These are phyloP conservation scores for Astragalus membranaceus DNA, from an alignment of 306 rosid species.

Conservation along the genomic window DNA sequence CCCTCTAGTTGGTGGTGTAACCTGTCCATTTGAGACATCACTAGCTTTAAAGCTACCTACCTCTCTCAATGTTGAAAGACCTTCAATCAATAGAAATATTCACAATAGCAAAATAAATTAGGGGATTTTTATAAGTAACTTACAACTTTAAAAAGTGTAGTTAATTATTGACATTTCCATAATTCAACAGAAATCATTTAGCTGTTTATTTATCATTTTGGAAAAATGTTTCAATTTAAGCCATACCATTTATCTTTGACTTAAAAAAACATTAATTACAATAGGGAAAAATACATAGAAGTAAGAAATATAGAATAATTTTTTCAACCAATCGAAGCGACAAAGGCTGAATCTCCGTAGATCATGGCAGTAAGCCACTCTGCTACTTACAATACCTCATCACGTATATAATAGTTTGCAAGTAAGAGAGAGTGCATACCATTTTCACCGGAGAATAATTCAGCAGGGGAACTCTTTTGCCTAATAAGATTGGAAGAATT, in stretches of 20 bases:
- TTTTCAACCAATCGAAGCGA: no score
- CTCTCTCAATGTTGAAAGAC: slow-evolving; percentile 39
- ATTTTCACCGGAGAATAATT: slow-evolving; percentile 47
- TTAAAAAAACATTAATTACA: neutral
- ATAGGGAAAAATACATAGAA: neutral
- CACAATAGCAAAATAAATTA: neutral
- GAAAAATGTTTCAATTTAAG: neutral
- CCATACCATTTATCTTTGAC: neutral
- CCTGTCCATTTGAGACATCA: slow-evolving; percentile 44
- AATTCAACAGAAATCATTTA: neutral
- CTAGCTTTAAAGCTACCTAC: slow-evolving; percentile 26
- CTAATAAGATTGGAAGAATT: slow-evolving; percentile 47
- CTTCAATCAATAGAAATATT: slow-evolving; percentile 26
- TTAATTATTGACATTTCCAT: neutral
- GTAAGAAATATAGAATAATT: neutral
- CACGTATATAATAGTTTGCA: neutral
- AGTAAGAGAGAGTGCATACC: slow-evolving; percentile 35
- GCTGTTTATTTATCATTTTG: neutral
- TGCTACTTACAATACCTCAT: no score
- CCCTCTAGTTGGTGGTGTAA: slow-evolving; percentile 31
- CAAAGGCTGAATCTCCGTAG: no score
- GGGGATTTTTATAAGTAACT: neutral
- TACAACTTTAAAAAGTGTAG: neutral
- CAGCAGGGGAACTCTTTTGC: slow-evolving; percentile 71
- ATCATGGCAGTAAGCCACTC: no score